Evolutionary conservation across 208 protist species (phyloP).

Genomic region (Crithidia brevicula): DNA sequence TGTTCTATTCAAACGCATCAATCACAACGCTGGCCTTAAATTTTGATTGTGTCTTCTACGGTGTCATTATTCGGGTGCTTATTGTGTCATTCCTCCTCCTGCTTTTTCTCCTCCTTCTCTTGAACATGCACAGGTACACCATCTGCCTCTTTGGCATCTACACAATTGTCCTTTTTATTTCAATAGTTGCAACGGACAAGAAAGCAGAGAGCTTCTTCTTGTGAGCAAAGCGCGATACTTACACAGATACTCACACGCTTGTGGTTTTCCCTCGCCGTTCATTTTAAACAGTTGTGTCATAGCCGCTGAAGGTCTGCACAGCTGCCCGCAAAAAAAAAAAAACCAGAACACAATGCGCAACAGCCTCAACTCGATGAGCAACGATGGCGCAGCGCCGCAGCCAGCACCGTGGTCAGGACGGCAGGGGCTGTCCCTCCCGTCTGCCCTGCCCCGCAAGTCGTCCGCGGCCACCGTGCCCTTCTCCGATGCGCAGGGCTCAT

Average conservation of each 20-base stretch:
- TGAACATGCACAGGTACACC: not conserved
- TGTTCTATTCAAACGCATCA: too few species aligned
- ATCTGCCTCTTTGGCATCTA: not conserved
- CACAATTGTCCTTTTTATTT: not conserved
- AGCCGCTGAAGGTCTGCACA: too few species aligned
- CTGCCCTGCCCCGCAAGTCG: not conserved
- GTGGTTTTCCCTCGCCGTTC: too few species aligned
- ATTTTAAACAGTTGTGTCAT: too few species aligned
- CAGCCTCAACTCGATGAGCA: not conserved
- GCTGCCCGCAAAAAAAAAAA: not conserved
- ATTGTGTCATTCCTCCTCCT: not conserved
- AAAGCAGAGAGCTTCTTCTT: not conserved
- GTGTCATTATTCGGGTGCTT: too few species aligned
- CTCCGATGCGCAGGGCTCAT: not conserved
- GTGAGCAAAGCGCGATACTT: too few species aligned
- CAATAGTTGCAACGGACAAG: not conserved
- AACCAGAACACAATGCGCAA: not conserved
- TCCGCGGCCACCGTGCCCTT: slow-evolving; percentile 10
- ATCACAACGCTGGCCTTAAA: too few species aligned
- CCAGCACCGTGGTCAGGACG: not conserved
- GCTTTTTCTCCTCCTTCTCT: not conserved
- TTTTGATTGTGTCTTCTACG: too few species aligned
- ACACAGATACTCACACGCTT: too few species aligned
- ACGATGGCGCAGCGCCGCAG: not conserved
- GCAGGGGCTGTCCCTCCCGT: not conserved